Evolutionary conservation across 176 grass and related monocot species (phyloP).

Genomic region (Juncus inflexus): DNA sequence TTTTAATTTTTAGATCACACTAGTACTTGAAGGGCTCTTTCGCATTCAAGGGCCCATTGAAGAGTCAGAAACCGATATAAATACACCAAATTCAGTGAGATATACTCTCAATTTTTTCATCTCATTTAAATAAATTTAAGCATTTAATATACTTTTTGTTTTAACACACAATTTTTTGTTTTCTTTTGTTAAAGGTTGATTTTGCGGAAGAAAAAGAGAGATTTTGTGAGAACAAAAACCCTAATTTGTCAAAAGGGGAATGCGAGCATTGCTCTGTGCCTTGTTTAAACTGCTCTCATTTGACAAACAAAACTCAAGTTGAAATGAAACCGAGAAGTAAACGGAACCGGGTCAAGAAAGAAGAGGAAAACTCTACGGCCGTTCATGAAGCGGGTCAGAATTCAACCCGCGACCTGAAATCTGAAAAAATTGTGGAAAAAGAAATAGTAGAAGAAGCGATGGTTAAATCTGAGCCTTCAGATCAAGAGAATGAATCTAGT

Average conservation of each 20-base stretch:
- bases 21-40: slow-evolving; percentile 36
- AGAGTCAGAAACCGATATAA: slow-evolving; percentile 27
- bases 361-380: slow-evolving; percentile 14
- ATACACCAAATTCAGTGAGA: slow-evolving; percentile 31
- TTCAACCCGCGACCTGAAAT: slow-evolving; percentile 4
- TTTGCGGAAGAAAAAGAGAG: slow-evolving; percentile 22
- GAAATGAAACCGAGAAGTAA: slow-evolving; percentile 20
- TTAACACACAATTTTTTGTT: slow-evolving; percentile 19
- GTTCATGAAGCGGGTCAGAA: slow-evolving; percentile 5
- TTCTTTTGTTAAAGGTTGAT: slow-evolving; percentile 21
- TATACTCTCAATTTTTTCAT: slow-evolving; percentile 9
- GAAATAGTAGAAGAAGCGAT: slow-evolving; percentile 3
- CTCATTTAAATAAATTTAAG: background rate
- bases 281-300: slow-evolving; percentile 38
- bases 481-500: too few species aligned
- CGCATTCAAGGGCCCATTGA: slow-evolving; percentile 37
- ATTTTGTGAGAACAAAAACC: slow-evolving; percentile 11
- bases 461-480: too few species aligned
- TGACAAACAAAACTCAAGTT: slow-evolving; percentile 18
- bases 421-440: slow-evolving; percentile 15
- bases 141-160: background rate
- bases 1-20: slow-evolving; percentile 51
- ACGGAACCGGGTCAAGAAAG: background rate
- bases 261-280: slow-evolving; percentile 43
- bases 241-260: slow-evolving; percentile 19